Conservation (phyloP, 176 grass and related monocot genomes). For the Paspalum notatum region DNA sequence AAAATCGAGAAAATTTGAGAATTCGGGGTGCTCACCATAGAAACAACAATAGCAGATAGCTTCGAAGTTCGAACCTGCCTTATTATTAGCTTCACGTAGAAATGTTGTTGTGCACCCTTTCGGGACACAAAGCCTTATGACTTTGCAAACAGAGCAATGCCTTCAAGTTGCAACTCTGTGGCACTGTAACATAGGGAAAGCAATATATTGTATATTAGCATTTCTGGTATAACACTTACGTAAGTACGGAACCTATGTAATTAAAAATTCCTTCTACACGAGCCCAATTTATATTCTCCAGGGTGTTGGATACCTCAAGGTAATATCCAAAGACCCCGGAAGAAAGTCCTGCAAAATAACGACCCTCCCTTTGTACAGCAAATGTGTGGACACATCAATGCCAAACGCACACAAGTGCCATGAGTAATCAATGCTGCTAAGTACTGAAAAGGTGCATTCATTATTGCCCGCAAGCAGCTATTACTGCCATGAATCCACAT, state of each 20-base stretch:
- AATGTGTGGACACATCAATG: background rate
- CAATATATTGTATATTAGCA: background rate
- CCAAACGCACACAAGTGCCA: background rate
- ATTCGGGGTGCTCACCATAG: conserved; percentile 41
- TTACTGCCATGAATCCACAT: background rate
- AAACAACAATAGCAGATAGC: conserved; percentile 24
- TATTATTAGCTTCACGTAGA: background rate
- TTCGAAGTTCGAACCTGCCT: background rate
- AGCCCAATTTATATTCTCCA: background rate
- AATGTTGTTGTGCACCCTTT: background rate
- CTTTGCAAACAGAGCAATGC: background rate
- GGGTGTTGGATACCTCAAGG: too few relatives aligned
- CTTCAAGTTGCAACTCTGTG: background rate
- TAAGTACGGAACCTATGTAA: background rate
- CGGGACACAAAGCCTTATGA: background rate
- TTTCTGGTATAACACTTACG: background rate
- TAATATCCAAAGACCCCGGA: background rate
- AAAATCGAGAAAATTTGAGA: background rate
- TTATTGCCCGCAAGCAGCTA: background rate
- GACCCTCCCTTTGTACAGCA: background rate
- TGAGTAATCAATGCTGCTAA: conserved; percentile 1
- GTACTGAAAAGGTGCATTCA: background rate
- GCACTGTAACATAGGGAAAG: conserved; percentile 9
- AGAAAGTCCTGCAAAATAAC: background rate
- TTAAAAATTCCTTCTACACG: background rate